These are phyloP conservation scores for Pseudocercospora eumusae DNA, from an alignment of 2,329 filamentous ascomycete species.

Conservation along the genomic window DNA sequence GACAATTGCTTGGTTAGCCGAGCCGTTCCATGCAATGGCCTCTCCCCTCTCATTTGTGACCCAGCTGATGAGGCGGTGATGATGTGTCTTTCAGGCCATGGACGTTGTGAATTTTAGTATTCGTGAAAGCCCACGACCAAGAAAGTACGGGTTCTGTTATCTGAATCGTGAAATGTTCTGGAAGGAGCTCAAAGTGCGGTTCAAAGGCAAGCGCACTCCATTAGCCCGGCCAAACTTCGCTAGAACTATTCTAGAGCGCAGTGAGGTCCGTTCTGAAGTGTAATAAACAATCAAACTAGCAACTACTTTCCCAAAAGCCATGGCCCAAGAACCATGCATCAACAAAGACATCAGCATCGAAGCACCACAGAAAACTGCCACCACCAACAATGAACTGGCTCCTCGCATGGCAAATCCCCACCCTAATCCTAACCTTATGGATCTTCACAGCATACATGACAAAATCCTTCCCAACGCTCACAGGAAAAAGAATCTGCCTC, in stretches of 20 bases:
- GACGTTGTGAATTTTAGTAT: not conserved
- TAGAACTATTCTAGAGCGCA: not conserved
- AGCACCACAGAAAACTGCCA: not conserved
- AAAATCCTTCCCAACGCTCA: slow-evolving; percentile 63
- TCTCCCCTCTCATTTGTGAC: not conserved
- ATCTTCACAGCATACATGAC: slow-evolving; percentile 51
- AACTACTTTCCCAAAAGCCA: not conserved
- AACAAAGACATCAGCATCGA: slow-evolving; percentile 2
- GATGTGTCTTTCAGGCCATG: not conserved
- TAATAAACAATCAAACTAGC: not conserved
- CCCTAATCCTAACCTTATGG: slow-evolving; percentile 49
- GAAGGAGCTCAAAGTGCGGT: not conserved
- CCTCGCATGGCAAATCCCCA: slow-evolving; percentile 42
- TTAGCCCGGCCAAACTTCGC: not conserved
- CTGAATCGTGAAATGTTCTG: not conserved
- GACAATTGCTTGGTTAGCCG: not conserved
- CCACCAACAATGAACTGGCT: slow-evolving; percentile 45
- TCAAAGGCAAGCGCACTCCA: not conserved
- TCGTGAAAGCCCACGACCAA: too few relatives aligned
- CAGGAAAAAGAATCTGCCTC: slow-evolving; percentile 83
- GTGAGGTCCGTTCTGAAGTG: slow-evolving; percentile 1
- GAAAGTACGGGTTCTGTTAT: not conserved
- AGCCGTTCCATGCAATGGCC: too few relatives aligned
- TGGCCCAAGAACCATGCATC: slow-evolving; percentile 17
- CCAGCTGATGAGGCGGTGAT: not conserved